Base-by-base conservation (phyloP, 2,329 filamentous ascomycete genomes). In the Epichloe coenophiala region DNA sequence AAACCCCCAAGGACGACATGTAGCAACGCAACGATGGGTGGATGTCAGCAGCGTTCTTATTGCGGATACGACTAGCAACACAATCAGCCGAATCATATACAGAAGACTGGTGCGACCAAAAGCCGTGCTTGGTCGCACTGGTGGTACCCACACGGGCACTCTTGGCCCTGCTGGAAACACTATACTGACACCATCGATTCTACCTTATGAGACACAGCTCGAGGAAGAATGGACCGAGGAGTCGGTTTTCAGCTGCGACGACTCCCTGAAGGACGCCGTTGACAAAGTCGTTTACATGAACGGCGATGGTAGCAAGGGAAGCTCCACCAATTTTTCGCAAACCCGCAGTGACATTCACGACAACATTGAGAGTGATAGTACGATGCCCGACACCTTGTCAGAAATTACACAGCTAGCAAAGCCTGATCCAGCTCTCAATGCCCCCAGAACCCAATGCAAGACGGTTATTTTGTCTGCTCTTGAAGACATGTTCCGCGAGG, bases 191-290 rank as follows among this genome's bases (percentile, higher is more conserved):
- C 75, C 76, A 1, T 71, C 72, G 0, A 62, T 74, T 15, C 64
- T 71, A 9, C 72, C 75, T 1, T 75, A 75, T 45, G 77, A 80
- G 54, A 68, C 67, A 12, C 70, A 70, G 44, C 59, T 78, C 9
- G 77, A 83, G 43, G 85, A 88, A 54, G 72, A 80, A 46, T 84
- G 86, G 60, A 70, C 79, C 11, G 80, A 85, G 57, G 84, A 88
- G 59, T 63, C 70, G 1, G 72, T 88, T 38, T 71, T 78, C 49
- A 75, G 75, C 12, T 72, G 83, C 35, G 85, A 89, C 57, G 77
- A 80, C 40, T 73, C 74, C 0, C 66, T 89, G 5, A 77, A 79
- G 23, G 81, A 85, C 47, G 84, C 84, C 1, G 73, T 89, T 3
- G 84, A 88, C 59, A 77, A 75, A 38, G 79, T 88, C 5, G 76